These are phyloP conservation scores for Sphagnum fallax DNA, from an alignment of 228 moss, liverwort and hornwort species.

Conservation along the genomic window DNA sequence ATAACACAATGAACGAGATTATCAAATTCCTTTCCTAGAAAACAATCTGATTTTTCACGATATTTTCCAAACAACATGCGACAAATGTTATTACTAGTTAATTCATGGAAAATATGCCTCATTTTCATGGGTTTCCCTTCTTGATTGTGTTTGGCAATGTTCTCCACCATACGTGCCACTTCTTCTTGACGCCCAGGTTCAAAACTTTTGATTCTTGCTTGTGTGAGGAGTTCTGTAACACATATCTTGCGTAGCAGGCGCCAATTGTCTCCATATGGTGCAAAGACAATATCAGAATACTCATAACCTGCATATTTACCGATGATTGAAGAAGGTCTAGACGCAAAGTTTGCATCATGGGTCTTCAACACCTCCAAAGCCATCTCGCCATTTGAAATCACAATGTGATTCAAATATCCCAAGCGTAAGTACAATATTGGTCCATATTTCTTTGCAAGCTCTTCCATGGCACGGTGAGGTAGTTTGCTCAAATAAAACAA, in stretches of 20 bases:
- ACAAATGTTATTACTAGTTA: constrained; percentile 39
- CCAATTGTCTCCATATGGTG: background rate
- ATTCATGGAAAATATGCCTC: constrained; percentile 18
- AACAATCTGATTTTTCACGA: constrained; percentile 24
- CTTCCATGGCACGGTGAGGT: constrained; percentile 10
- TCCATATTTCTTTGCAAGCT: background rate
- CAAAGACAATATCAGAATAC: background rate
- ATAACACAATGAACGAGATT: constrained; percentile 15
- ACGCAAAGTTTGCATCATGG: background rate
- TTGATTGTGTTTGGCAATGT: constrained; percentile 11
- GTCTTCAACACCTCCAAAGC: background rate
- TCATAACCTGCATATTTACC: background rate
- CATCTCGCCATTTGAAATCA: constrained; percentile 1
- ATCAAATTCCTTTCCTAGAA: constrained; percentile 15
- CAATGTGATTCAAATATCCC: background rate
- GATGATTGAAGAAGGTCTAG: background rate
- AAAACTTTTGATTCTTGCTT: background rate
- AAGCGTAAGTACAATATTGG: background rate
- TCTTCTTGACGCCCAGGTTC: constrained; percentile 20
- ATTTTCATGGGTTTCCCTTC: constrained; percentile 16
- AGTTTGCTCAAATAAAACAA: constrained; percentile 4
- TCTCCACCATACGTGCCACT: constrained; percentile 8
- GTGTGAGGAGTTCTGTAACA: background rate
- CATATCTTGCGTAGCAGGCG: background rate
- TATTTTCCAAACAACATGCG: constrained; percentile 37